Evolutionary conservation across 78 protist species (phyloP).

Genomic region (Dictyostelium capitatum): DNA sequence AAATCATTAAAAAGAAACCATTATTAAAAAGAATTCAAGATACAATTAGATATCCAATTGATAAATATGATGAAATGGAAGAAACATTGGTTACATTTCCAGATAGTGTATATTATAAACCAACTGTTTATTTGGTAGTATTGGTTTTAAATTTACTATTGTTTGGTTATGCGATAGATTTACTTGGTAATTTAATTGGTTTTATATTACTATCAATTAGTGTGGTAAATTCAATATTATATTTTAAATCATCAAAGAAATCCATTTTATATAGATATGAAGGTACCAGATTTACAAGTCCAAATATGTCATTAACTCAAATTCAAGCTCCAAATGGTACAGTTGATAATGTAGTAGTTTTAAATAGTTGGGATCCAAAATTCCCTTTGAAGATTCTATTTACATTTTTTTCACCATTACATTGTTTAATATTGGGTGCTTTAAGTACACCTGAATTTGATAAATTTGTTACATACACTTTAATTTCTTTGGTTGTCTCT

Average conservation of each 20-base stretch:
- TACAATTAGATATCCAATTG: slow-evolving; percentile 23
- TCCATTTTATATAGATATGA: slow-evolving; percentile 24
- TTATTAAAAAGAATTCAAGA: slow-evolving; percentile 12
- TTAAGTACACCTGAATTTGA: not conserved
- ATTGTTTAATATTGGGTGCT: not conserved
- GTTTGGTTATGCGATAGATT: slow-evolving; percentile 32
- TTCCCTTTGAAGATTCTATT: slow-evolving; percentile 22
- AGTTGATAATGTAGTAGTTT: slow-evolving; percentile 37
- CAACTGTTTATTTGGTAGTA: not conserved
- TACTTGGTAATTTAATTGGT: slow-evolving; percentile 23
- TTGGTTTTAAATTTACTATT: slow-evolving; percentile 15
- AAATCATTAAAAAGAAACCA: not conserved
- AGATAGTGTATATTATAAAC: slow-evolving; percentile 5
- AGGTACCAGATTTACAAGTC: slow-evolving; percentile 14
- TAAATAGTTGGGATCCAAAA: slow-evolving; percentile 54
- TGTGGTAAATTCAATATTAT: not conserved
- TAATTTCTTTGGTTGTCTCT: not conserved
- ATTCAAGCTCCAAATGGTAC: slow-evolving; percentile 40
- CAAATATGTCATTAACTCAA: slow-evolving; percentile 34
- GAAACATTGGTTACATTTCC: not conserved
- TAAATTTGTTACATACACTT: not conserved
- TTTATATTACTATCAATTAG: not conserved
- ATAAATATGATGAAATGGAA: slow-evolving; percentile 46
- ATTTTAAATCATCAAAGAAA: slow-evolving; percentile 3
- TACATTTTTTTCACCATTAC: slow-evolving; percentile 47